Evolutionary conservation across 805 yeast genomes (phyloP).

Genomic region (Candida awuae): DNA sequence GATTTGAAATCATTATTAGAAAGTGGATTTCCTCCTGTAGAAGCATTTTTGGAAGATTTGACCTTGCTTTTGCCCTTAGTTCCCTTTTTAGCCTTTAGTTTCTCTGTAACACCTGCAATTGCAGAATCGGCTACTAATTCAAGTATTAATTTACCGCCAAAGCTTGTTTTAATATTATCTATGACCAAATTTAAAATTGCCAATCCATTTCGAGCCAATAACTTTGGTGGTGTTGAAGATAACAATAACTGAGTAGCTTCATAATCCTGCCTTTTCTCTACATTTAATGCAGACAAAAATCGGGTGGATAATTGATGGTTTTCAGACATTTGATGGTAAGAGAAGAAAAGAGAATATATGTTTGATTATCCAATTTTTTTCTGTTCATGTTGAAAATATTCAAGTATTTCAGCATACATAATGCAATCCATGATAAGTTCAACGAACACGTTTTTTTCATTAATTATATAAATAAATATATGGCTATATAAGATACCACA

Average conservation of each 20-base stretch:
- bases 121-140: constrained; percentile 45
- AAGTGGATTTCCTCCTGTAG: constrained; percentile 26
- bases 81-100: neutral
- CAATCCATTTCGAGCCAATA: constrained; percentile 61
- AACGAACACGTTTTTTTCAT: neutral
- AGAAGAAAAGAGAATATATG: neutral
- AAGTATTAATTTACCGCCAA: constrained; percentile 65
- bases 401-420: too few relatives aligned
- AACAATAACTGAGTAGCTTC: constrained; percentile 39
- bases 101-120: constrained; percentile 14
- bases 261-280: constrained; percentile 47
- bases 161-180: constrained; percentile 60
- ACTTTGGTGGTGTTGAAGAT: constrained; percentile 47
- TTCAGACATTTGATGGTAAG: constrained; percentile 1
- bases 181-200: constrained; percentile 63
- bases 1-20: constrained; percentile 39
- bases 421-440: too few relatives aligned
- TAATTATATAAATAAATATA: neutral
- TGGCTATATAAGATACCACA: neutral
- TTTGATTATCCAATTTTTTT: too few relatives aligned
- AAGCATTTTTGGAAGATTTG: constrained; percentile 22
- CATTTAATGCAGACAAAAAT: constrained; percentile 34
- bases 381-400: too few relatives aligned
- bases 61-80: neutral
- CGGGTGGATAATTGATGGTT: constrained; percentile 26